Conservation (phyloP, 1,284 basidiomycete species). For the Cryptococcus deneoformans region DNA sequence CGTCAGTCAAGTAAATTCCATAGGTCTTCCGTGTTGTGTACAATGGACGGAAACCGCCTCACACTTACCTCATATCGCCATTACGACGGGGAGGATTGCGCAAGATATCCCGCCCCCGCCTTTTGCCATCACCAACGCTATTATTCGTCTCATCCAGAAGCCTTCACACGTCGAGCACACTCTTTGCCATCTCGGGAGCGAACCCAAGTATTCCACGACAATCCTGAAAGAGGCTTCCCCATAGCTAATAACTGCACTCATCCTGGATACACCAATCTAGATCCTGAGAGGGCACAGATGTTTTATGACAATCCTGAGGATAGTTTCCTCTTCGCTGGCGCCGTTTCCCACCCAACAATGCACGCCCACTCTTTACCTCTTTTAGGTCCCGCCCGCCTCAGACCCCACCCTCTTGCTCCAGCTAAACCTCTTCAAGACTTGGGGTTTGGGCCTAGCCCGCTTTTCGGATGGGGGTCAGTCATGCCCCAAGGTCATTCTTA, state of each 20-base stretch:
- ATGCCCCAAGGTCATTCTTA: conserved; percentile 22
- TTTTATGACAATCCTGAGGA: background rate
- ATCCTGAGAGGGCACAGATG: background rate
- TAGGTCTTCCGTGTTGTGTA: too few relatives aligned
- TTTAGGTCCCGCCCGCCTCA: background rate
- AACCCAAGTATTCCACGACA: background rate
- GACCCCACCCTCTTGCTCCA: conserved; percentile 15
- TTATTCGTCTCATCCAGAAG: too few relatives aligned
- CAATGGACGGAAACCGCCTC: too few relatives aligned
- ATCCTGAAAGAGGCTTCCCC: background rate
- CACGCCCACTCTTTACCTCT: background rate
- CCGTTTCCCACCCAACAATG: background rate
- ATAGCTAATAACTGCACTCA: background rate
- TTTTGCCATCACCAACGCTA: too few relatives aligned
- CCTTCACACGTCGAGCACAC: too few relatives aligned
- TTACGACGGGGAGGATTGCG: too few relatives aligned
- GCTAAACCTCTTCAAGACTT: conserved; percentile 20
- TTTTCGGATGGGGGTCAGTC: conserved; percentile 37
- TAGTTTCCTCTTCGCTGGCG: background rate
- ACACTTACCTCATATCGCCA: too few relatives aligned
- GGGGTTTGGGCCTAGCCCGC: conserved; percentile 23
- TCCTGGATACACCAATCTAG: background rate
- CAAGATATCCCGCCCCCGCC: too few relatives aligned
- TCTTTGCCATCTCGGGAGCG: too few relatives aligned
- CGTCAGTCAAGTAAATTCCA: background rate